Evolutionary conservation across 306 rosid genomes (phyloP).

Genomic region (Rosa persica): DNA sequence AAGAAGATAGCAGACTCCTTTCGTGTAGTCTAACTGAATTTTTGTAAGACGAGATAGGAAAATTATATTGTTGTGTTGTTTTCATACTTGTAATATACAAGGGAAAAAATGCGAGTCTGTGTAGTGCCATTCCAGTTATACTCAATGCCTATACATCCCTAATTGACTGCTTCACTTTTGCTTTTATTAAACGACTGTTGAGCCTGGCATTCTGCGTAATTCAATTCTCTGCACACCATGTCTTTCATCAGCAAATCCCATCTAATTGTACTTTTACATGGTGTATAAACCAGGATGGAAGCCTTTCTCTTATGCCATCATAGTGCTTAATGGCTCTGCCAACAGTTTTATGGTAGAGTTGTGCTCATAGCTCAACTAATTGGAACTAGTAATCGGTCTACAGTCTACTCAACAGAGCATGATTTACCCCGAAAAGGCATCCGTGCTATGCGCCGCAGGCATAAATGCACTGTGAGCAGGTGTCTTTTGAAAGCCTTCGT

Average conservation of each 20-base stretch:
- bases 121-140: neutral
- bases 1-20: slow-evolving; percentile 73
- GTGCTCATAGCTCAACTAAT: no score
- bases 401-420: neutral
- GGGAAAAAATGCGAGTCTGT: neutral
- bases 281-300: neutral
- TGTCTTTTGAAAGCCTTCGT: slow-evolving; percentile 44
- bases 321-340: no score
- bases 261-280: neutral
- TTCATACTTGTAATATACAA: neutral
- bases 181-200: no score
- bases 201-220: neutral
- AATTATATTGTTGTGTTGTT: neutral
- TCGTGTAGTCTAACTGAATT: slow-evolving; percentile 54
- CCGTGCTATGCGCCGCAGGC: neutral
- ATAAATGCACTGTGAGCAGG: slow-evolving; percentile 47
- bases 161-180: neutral
- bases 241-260: neutral
- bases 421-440: neutral
- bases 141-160: neutral
- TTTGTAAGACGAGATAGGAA: slow-evolving; percentile 23
- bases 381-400: neutral
- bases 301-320: neutral
- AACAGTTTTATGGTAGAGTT: no score
- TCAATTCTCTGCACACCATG: neutral